Evolutionary conservation across 2,329 filamentous ascomycete genomes (phyloP).

Genomic region (Plenodomus lindquistii): DNA sequence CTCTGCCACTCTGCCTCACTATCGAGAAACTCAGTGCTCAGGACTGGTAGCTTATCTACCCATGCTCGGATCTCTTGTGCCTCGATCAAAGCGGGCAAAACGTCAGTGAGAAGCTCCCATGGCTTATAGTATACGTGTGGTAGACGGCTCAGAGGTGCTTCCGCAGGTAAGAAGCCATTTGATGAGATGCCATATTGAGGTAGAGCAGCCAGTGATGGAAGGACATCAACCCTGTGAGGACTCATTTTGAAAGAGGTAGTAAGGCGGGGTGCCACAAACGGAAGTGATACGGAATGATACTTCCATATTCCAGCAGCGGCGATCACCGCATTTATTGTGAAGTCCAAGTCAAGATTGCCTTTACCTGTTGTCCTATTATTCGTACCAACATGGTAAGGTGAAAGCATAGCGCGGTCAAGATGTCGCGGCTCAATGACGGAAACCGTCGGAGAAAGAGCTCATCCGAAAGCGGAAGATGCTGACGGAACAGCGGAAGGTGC

Average conservation of each 20-base stretch:
- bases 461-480: conserved; percentile 22
- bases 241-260: conserved; percentile 24
- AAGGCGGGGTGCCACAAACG: neutral
- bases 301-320: conserved; percentile 10
- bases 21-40: conserved; percentile 73
- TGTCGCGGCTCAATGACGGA: conserved; percentile 9
- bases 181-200: conserved; percentile 77
- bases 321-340: conserved; percentile 23
- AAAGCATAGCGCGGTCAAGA: neutral
- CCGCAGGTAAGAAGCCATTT: conserved; percentile 79
- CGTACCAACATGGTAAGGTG: neutral
- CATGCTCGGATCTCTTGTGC: conserved; percentile 73
- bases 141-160: conserved; percentile 71
- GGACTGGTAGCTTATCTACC: conserved; percentile 72
- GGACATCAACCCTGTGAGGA: conserved; percentile 28
- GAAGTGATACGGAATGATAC: conserved; percentile 2
- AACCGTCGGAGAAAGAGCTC: neutral
- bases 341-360: neutral
- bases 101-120: conserved; percentile 79
- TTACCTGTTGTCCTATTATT: neutral
- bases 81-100: conserved; percentile 75
- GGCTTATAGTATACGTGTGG: conserved; percentile 84
- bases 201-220: conserved; percentile 46
- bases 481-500: conserved; percentile 22
- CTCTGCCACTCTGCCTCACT: conserved; percentile 83